Percentiles rank a stretch among this genome's conserved stretches.
phyloP scores from a whole-genome alignment of 176 grass and related monocot species.

The Oryza longistaminata region DNA sequence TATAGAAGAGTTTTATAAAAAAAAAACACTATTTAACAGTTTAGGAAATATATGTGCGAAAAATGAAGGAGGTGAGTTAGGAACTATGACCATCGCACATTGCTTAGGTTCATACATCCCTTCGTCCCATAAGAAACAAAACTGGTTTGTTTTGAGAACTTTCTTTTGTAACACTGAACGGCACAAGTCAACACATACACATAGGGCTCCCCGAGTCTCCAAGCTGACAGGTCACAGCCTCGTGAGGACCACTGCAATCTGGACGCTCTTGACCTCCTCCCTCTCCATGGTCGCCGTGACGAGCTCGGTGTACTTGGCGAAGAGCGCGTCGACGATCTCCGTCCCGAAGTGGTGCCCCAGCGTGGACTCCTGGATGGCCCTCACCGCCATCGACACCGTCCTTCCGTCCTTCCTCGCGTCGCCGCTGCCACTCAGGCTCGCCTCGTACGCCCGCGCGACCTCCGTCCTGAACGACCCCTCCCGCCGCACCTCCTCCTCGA shows the following conservation, averaged over 20 bases:
- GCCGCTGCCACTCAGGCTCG: slow-evolving; percentile 67
- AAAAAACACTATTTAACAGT: too few relatives aligned
- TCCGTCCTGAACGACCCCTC: slow-evolving; percentile 81
- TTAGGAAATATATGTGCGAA: too few relatives aligned
- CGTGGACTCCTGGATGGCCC: slow-evolving; percentile 94
- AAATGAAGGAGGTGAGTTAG: too few relatives aligned
- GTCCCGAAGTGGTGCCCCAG: slow-evolving; percentile 82
- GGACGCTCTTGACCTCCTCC: slow-evolving; percentile 75
- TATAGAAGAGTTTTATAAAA: too few relatives aligned
- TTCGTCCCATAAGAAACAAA: too few relatives aligned
- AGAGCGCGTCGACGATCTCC: slow-evolving; percentile 63
- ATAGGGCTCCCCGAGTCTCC: too few relatives aligned
- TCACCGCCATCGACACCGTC: slow-evolving; percentile 72
- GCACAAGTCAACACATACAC: too few relatives aligned
- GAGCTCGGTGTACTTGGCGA: slow-evolving; percentile 63
- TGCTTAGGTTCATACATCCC: too few relatives aligned
- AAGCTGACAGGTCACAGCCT: slow-evolving; percentile 44
- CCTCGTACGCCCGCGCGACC: slow-evolving; percentile 65
- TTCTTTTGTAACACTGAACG: too few relatives aligned
- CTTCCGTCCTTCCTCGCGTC: slow-evolving; percentile 72
- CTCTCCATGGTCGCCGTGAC: slow-evolving; percentile 74
- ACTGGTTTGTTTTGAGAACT: too few relatives aligned
- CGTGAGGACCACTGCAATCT: slow-evolving; percentile 70
- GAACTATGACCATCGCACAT: too few relatives aligned
- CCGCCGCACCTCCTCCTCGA: slow-evolving; percentile 63